Evolutionary conservation across 202 grass and related monocot species (phyloP).

Genomic region (Brachypodium distachyon): DNA sequence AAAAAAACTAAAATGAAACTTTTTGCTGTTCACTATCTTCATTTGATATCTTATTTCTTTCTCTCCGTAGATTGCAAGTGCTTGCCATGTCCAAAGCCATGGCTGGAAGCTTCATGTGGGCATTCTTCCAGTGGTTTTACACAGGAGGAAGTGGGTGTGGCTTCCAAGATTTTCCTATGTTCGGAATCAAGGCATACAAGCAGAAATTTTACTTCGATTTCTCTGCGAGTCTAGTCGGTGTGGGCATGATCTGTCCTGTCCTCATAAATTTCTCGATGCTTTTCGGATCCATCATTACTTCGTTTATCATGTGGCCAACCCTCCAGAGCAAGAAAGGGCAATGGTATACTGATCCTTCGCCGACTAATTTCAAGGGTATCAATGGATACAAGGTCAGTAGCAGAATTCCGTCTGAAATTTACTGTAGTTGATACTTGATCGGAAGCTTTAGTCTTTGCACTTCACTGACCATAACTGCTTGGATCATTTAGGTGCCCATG

Average conservation of each 20-base stretch:
- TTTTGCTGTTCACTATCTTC: neutral
- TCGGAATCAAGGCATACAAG: constrained; percentile 37
- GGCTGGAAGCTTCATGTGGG: constrained; percentile 34
- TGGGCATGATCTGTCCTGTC: constrained; percentile 52
- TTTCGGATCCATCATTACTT: constrained; percentile 21
- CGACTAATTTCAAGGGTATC: constrained; percentile 30
- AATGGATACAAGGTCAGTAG: constrained; percentile 44
- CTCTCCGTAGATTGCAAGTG: neutral
- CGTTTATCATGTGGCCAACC: constrained; percentile 28
- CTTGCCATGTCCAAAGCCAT: constrained; percentile 5
- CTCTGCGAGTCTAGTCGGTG: constrained; percentile 36
- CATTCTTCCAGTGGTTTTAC: constrained; percentile 38
- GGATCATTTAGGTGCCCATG: constrained; percentile 38
- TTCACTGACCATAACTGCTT: neutral
- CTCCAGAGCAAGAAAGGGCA: constrained; percentile 27
- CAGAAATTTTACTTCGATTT: constrained; percentile 48
- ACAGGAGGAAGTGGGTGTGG: constrained; percentile 35
- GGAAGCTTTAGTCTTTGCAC: neutral
- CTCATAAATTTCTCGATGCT: constrained; percentile 43
- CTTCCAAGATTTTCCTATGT: constrained; percentile 40
- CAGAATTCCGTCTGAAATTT: neutral
- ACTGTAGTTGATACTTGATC: neutral
- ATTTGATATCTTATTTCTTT: neutral
- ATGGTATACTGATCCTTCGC: constrained; percentile 26
- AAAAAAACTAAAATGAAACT: too few relatives aligned